phyloP scores from a whole-genome alignment of 768 basidiomycete genomes.

The Strobilomyces confusus region DNA sequence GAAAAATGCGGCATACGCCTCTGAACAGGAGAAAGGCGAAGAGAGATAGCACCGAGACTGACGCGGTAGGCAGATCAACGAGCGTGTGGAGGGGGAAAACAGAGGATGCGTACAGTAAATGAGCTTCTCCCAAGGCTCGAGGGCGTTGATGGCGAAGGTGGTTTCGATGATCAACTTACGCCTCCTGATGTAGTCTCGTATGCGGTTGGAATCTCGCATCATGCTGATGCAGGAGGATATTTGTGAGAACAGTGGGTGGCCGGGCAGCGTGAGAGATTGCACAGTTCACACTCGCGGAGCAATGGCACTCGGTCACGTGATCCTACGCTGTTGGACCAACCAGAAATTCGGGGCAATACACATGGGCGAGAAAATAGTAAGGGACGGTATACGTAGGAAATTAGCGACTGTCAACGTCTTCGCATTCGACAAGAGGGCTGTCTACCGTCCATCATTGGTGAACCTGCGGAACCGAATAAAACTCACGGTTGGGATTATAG shows the following conservation, averaged over 20 bases:
- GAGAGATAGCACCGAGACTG: constrained; percentile 40
- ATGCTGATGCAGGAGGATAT: constrained; percentile 1
- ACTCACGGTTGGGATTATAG: constrained; percentile 22
- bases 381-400: constrained; percentile 12
- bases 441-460: constrained; percentile 5
- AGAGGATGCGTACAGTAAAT: constrained; percentile 45
- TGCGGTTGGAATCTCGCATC: constrained; percentile 15
- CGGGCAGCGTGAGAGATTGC: constrained; percentile 3
- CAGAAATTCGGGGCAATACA: constrained; percentile 18
- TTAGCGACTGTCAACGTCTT: background rate
- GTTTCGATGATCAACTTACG: constrained; percentile 54
- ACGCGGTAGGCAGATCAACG: background rate
- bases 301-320: background rate
- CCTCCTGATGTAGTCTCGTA: constrained; percentile 44
- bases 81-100: background rate
- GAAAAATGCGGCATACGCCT: constrained; percentile 54
- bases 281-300: background rate
- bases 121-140: constrained; percentile 69
- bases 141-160: constrained; percentile 54
- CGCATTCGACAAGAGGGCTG: constrained; percentile 4
- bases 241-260: background rate
- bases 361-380: constrained; percentile 11
- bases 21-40: constrained; percentile 44
- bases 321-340: background rate
- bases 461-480: background rate